These are phyloP conservation scores for Lactarius sp. DNA, from an alignment of 768 basidiomycete genomes.

Conservation along the genomic window DNA sequence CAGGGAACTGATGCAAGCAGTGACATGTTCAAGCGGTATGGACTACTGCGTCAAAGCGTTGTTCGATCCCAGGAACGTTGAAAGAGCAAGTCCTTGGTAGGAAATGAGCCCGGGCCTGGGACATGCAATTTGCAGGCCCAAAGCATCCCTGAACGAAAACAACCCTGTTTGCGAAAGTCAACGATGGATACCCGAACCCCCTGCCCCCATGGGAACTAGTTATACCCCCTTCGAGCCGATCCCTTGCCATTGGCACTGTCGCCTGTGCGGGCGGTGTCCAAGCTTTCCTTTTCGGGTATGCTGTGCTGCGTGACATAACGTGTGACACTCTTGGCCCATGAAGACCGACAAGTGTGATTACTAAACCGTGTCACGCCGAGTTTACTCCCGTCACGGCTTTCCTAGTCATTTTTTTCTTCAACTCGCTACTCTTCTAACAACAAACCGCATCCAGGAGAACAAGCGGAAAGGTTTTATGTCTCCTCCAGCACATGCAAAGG, in stretches of 20 bases:
- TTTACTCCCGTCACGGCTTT: slow-evolving; percentile 18
- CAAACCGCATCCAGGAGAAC: slow-evolving; percentile 1
- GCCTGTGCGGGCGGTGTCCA: too few relatives aligned
- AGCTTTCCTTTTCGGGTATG: too few relatives aligned
- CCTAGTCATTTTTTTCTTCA: slow-evolving; percentile 7
- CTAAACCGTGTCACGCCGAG: slow-evolving; percentile 6
- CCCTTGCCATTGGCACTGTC: too few relatives aligned
- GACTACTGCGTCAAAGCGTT: too few relatives aligned
- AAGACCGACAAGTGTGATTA: background rate
- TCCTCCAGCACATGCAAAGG: slow-evolving; percentile 30
- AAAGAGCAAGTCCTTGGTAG: background rate
- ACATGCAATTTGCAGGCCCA: too few relatives aligned
- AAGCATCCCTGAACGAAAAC: too few relatives aligned
- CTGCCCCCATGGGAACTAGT: background rate
- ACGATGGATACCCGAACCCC: background rate
- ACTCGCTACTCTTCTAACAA: slow-evolving; percentile 1
- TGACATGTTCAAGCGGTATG: too few relatives aligned
- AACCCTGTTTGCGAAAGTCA: too few relatives aligned
- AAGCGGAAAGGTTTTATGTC: slow-evolving; percentile 10
- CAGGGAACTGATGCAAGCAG: background rate
- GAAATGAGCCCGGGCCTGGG: too few relatives aligned
- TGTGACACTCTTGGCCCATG: background rate
- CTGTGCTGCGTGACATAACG: background rate
- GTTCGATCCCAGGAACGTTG: background rate
- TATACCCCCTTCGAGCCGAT: too few relatives aligned